Base-by-base conservation (phyloP, 2,329 filamentous ascomycete species). In the Fusarium guadeloupense region DNA sequence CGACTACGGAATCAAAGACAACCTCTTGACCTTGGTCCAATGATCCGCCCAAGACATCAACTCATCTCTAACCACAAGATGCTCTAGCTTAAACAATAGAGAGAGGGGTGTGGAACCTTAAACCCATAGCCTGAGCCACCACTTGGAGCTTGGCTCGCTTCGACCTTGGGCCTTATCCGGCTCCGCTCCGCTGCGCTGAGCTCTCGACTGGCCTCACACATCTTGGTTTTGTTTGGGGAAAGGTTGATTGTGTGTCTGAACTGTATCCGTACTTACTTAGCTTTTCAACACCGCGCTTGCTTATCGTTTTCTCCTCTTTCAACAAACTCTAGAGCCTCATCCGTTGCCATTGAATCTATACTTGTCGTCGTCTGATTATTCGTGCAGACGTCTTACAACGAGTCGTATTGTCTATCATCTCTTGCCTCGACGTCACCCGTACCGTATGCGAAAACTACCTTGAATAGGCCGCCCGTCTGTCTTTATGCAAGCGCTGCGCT, bases 91-190 rank as follows among this genome's bases (percentile, higher is more conserved):
- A 34, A 41, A 46, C 17, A n/a, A 56, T 38, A 60, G 16, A 38
- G 25, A 54, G 54, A 65, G 61, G 63, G 67, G 67, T 58, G 67
- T 69, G 67, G 60, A 69, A 70, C 67, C 67, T 70, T 67, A 66
- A 66, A 59, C 59, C 33, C 46, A 46, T 61, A 57, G 63, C 63
- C 52, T 55, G 57, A 58, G 60, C 64, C 67, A 59, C 62, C 65
- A 69, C 67, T 30, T 51, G n/a, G n/a, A n/a, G n/a, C n/a, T 42
- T 63, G 49, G 28, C 51, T 61, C 50, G 46, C 54, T 55, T 64
- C 57, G 51, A 61, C 53, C 63, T 55, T 64, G 54, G 51, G 59
- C 53, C 63, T 67, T 66, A 66, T 64, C 62, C 55, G 65, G 65
- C 64, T 64, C 52, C 57, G 53, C 63, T 52, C 34, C 54, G 26